Base-by-base conservation (phyloP, 2,329 filamentous ascomycete genomes). In the Ascochyta koolunga region DNA sequence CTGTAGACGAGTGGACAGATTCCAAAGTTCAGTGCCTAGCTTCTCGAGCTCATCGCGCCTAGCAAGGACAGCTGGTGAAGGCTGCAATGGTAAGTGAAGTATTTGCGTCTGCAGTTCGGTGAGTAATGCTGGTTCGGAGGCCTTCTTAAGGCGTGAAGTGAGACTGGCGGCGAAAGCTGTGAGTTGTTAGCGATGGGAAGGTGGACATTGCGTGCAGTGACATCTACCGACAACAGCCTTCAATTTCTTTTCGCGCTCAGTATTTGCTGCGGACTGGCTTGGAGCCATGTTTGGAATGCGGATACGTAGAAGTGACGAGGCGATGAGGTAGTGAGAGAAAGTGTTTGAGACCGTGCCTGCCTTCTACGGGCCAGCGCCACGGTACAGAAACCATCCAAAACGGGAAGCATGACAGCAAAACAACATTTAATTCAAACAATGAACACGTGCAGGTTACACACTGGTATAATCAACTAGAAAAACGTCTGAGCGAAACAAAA, bases 1-100 rank as follows among this genome's bases (percentile, higher is more conserved):
- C 33, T 63, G 66, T 31, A 85, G 66, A 22, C 82, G 80, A 1
- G 86, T 85, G 35, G 85, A 86, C 5, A 82, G 67, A 59, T 91
- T 91, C 89, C 88, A 91, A 7, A 91, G 74, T 21, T 78, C 76
- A 0, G 82, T 81, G 50, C 83, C 89, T 6, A 78, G 61, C 5
- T 61, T 70, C 56, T 89, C 86, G 3, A 90, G 74, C 5, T 82
- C 78, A 21, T 75, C 71, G 36, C 78, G 76, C 47, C 71, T 77
- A 4, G 71, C 60, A 4, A 67, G 61, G 21, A 71, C 59, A 27
- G 65, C 44, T 2, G 68, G 59, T 4, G 65, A 69, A 6, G 56
- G 32, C 27, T 40, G 60, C 7, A 74, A 60, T 7, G 69, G 73
- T 2, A 77, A 74, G 7, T 70, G 72, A 29, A 78, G 72, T 24